Conservation (phyloP, 2,329 filamentous ascomycete species). For the Aureobasidium lini region DNA sequence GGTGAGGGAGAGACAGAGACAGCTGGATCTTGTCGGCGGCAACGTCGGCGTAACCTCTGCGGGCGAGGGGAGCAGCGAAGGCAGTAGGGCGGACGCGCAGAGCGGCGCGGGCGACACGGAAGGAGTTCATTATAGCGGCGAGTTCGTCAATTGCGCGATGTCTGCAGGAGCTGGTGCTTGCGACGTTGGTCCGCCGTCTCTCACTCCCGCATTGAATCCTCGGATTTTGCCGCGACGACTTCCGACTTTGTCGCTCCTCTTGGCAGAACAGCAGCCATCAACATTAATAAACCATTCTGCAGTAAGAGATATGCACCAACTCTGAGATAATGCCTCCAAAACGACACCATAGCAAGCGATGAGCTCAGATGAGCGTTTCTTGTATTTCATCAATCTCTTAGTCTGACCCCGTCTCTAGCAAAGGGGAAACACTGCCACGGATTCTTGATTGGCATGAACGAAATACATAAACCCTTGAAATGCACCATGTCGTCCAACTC, state of each 20-base stretch:
- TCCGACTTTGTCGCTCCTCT: conserved; percentile 8
- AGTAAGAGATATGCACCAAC: background rate
- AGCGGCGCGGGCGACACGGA: conserved; percentile 86
- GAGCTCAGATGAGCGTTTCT: background rate
- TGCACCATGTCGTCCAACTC: background rate
- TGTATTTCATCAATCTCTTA: background rate
- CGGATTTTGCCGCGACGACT: conserved; percentile 1
- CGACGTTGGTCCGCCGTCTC: conserved; percentile 12
- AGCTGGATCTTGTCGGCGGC: conserved; percentile 72
- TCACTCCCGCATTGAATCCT: conserved; percentile 7
- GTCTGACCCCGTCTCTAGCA: background rate
- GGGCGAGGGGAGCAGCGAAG: conserved; percentile 59
- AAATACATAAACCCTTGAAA: background rate
- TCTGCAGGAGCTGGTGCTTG: conserved; percentile 3
- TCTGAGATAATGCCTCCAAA: background rate
- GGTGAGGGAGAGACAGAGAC: conserved; percentile 93
- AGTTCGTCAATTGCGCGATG: conserved; percentile 12
- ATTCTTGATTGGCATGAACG: background rate
- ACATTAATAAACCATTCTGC: background rate
- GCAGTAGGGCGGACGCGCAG: conserved; percentile 73
- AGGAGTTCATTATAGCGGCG: conserved; percentile 69
- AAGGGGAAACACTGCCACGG: background rate
- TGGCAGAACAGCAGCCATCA: background rate
- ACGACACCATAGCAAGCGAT: too few relatives aligned
- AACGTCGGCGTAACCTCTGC: conserved; percentile 72